Conservation (phyloP, 371 early-diverging fungal genomes). For the Capniomyces stellatus region DNA sequence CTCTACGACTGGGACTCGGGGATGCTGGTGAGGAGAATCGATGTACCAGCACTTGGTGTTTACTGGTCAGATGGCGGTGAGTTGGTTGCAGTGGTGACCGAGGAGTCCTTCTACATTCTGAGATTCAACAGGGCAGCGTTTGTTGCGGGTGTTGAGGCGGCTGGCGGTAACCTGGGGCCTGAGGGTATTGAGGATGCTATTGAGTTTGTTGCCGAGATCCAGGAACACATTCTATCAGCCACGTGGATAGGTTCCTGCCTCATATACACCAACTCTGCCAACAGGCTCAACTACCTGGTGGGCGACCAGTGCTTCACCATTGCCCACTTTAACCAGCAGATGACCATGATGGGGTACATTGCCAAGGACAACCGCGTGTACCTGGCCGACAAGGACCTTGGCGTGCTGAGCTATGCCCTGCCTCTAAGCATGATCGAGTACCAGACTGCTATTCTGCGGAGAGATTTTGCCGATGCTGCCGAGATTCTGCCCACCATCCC, state of each 20-base stretch:
- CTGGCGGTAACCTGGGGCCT: conserved; percentile 49
- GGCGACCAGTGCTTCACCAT: conserved; percentile 82
- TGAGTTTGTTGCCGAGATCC: conserved; percentile 80
- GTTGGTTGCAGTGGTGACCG: conserved; percentile 75
- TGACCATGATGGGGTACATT: conserved; percentile 85
- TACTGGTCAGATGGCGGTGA: conserved; percentile 92
- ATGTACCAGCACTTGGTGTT: conserved; percentile 68
- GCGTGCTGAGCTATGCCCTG: conserved; percentile 72
- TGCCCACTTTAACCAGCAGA: conserved; percentile 79
- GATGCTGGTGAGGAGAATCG: conserved; percentile 77
- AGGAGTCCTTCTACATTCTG: conserved; percentile 81
- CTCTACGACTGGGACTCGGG: conserved; percentile 96
- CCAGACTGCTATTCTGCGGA: conserved; percentile 86
- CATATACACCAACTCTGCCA: conserved; percentile 76
- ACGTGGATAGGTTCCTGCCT: conserved; percentile 97
- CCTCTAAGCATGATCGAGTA: conserved; percentile 88
- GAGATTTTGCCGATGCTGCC: conserved; percentile 67
- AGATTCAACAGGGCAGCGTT: conserved; percentile 77
- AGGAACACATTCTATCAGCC: conserved; percentile 78
- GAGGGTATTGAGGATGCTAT: conserved; percentile 94
- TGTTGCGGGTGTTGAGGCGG: too few species aligned
- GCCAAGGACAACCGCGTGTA: conserved; percentile 86
- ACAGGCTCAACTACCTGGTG: conserved; percentile 87
- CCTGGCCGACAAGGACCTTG: conserved; percentile 84
- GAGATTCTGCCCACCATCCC: conserved; percentile 67